Base-by-base conservation (phyloP, 2,329 filamentous ascomycete genomes). In the Diaporthe sp. region DNA sequence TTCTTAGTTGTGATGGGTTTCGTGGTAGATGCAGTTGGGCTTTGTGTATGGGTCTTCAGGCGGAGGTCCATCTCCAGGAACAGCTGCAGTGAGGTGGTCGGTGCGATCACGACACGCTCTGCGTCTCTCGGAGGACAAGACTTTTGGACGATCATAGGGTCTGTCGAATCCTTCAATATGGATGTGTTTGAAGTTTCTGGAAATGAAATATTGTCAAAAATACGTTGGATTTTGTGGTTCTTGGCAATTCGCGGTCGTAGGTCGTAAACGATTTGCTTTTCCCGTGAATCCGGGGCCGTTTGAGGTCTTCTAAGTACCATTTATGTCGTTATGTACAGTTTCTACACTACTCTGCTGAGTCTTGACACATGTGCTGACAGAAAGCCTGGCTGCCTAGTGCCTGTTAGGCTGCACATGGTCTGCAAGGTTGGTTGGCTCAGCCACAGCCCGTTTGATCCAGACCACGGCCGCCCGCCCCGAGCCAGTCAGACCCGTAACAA, bases 381-480 rank as follows among this genome's bases (percentile, higher is more conserved):
- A 42, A 55, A n/a, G 65, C 65, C 65, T 55, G 49, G 65, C 49
- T 72, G 37, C 51, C 53, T 57, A 31, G 37, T 58, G n/a, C 12
- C 10, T 17, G 3, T 49, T 57, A 72, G 70, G 25, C 58, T 61
- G 37, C 58, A 55, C n/a, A 37, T 68, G 65, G 65, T 4, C 65
- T 68, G 62, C 28, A 34, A 2, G 5, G 22, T 51, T 53, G 28
- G 65, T 44, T 2, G 25, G 58, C 58, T 8, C 34, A 19, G 58
- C 37, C 49, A 37, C 71, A 51, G 34, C 25, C 37, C 19, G 31
- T 65, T 34, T 51, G 17, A 55, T n/a, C 58, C 31, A 42, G 67
- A n/a, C 53, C 71, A 19, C 17, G 22, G 22, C 25, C 25, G 51
- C 6, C 71, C 46, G n/a, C 51, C 25, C 8, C 3, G 13, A 49